Conservation (phyloP, 208 protist genomes). For the Leishmania guyanensis region DNA sequence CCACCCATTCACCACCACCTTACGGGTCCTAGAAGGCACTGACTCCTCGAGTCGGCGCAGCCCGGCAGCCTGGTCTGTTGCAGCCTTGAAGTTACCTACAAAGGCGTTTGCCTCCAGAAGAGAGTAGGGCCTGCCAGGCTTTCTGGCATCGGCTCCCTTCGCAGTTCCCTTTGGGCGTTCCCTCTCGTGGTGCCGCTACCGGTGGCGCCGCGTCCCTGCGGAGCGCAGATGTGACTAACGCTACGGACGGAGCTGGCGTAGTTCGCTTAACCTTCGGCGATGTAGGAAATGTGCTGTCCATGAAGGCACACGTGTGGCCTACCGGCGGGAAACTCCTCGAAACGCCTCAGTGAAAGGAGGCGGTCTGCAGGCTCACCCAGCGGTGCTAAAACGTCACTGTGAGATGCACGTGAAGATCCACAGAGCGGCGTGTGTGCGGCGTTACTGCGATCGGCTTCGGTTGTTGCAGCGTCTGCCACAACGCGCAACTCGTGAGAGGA, state of each 20-base stretch:
- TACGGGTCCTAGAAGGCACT: background rate
- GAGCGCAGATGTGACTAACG: background rate
- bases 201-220: too few species aligned
- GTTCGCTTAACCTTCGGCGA: background rate
- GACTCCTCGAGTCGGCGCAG: background rate
- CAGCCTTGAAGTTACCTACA: background rate
- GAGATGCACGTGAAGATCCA: background rate
- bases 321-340: background rate
- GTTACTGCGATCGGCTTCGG: background rate
- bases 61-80: background rate
- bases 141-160: background rate
- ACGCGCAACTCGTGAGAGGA: background rate
- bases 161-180: background rate
- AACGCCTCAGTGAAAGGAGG: background rate
- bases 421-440: background rate
- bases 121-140: background rate
- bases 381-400: background rate
- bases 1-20: background rate
- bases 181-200: background rate
- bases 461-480: background rate
- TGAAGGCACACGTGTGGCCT: background rate
- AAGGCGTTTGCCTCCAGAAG: background rate
- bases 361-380: slow-evolving; percentile 1
- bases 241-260: background rate
- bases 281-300: background rate